phyloP scores from a whole-genome alignment of 345 rosid species.

The Geranium brycei region DNA sequence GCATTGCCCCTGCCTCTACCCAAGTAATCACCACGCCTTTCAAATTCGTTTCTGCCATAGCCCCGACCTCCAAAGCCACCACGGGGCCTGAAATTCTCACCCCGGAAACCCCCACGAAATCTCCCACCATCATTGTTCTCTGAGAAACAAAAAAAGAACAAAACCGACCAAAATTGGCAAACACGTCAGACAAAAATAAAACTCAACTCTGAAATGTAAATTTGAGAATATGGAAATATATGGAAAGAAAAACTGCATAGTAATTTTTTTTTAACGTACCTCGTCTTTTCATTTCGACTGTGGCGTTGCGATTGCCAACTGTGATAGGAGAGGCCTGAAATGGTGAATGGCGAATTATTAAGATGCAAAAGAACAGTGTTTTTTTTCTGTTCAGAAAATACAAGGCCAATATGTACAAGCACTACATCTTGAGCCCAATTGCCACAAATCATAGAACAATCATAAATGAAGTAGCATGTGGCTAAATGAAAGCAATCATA shows the following conservation, averaged over 20 bases:
- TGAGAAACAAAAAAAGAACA: background rate
- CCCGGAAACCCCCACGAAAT: background rate
- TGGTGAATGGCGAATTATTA: background rate
- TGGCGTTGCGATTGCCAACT: background rate
- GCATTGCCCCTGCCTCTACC: background rate
- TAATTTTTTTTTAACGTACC: background rate
- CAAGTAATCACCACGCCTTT: background rate
- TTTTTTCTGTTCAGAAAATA: background rate
- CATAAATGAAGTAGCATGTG: no score
- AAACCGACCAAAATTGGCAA: no score
- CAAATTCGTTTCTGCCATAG: background rate
- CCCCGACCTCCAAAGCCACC: background rate
- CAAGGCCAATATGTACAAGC: no score
- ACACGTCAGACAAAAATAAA: background rate
- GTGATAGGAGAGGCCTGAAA: constrained; percentile 1
- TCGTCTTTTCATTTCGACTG: background rate
- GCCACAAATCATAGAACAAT: no score
- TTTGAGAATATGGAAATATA: background rate
- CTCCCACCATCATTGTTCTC: background rate
- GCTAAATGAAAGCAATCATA: no score
- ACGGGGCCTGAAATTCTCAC: background rate
- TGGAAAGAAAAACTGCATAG: background rate
- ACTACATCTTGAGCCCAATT: no score
- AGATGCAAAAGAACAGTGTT: background rate
- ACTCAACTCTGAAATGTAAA: background rate